Base-by-base conservation (phyloP, 2,329 filamentous ascomycete species). In the Arthrobotrys iridis region DNA sequence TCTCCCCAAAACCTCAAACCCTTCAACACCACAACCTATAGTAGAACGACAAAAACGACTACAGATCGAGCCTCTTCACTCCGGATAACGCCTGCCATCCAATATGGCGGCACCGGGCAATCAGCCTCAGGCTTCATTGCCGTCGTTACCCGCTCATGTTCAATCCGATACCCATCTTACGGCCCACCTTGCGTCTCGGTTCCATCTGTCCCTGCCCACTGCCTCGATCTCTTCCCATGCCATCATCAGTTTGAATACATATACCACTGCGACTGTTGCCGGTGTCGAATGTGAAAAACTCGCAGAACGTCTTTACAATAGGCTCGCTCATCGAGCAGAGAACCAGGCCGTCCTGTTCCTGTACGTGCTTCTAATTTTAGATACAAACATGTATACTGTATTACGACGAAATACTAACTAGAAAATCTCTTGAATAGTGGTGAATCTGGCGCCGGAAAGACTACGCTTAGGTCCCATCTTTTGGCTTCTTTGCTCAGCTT, bases 371-470 rank as follows among this genome's bases (percentile, higher is more conserved):
- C 24, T 67, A 37, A 46, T 48, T 46, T 45, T 58, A 26, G 26
- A 22, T 63, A 24, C 28, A 37, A 18, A 11, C 20, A 10, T 8
- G 15, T 18, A 2, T 55, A 35, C 4, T 33, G 26, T 35, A 15
- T 35, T 33, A 18, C 13, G 28, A 10, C 20, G 20, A 6, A 26
- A 41, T 10, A 24, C 52, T 41, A 62, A 60, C 45, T 13, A 41
- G 41, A 45, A 20, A 55, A 66, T 65, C 45, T 59, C 26, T 22
- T 52, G 48, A 77, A 57, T 78, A 97, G 93, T 78, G 95, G 95
- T 82, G 95, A 99, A 86, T 96, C 93, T 68, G 95, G 95, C 48
- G 90, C 95, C 30, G 95, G 95, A 79, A 99, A 99, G 85, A 97
- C 95, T 0, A 99, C 95, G 0, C 86, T 98, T 80, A 90, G 95